Evolutionary conservation across 2,329 filamentous ascomycete species (phyloP), one percentile per base, ranked within the genome.

Genomic region (Stagonosporopsis rhizophila): DNA sequence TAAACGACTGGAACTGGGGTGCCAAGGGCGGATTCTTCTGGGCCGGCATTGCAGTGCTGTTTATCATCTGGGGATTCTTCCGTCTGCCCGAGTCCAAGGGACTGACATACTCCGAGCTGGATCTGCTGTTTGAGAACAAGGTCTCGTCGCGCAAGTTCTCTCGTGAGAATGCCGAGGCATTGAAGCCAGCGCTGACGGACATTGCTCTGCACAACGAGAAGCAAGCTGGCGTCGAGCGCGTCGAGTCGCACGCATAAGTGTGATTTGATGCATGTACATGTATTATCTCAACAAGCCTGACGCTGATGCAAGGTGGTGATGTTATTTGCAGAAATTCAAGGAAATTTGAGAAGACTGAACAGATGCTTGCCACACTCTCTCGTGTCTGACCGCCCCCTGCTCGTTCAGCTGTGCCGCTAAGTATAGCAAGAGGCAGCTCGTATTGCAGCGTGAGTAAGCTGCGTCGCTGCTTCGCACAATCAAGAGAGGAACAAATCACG

Each of bases 11-110:
- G 64, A 66, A 68, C 28, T 68, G 65, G 65, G 62, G 64, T 14
- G 64, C 62, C 14, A 67, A 67, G 35, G 64, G 60, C 2, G 65
- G 65, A 15, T 67, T 67, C 48, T 68, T 67, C 51, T 68, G 64
- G 64, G 64, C 59, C 12, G 64, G 62, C 4, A 61, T 65, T 20
- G 60, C 62, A 8, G 48, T 64, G 1, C 32, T 64, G 14, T 65
- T 68, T 51, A 59, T 68, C 14, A n/a, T 51, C 11, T 67, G 64
- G 62, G 64, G 60, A 12, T 68, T 56, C 51, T 67, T 68, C 54
- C 64, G 65, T 37, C 64, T 68, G 17, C 65, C 65, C 3, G 65
- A 68, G 53, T 48, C 65, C 3, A 60, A 53, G 51, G 65, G 59
- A 19, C 59, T 65, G 19, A 67, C 65, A 1, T 68, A 65, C 48